Percentiles rank a stretch among this genome's conserved stretches.
phyloP scores from a whole-genome alignment of 2,329 filamentous ascomycete genomes.

The Clonostachys chloroleuca region DNA sequence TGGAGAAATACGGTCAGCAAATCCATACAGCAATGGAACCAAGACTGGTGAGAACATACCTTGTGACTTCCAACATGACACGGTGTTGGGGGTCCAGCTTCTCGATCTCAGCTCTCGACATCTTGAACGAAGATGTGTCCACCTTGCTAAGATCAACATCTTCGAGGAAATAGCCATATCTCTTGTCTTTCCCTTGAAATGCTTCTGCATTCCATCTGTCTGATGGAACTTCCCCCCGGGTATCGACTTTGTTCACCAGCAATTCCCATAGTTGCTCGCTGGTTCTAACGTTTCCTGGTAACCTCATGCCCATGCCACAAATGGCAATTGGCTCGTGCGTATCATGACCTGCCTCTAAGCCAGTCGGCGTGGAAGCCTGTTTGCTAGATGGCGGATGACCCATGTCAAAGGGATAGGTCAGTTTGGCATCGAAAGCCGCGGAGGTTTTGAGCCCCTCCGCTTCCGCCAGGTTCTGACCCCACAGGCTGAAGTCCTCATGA shows the following conservation, averaged over 20 bases:
- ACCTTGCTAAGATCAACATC: slow-evolving; percentile 24
- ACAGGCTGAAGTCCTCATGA: too few species aligned
- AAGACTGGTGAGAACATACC: too few species aligned
- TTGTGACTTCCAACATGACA: slow-evolving; percentile 8
- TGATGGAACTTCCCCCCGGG: slow-evolving; percentile 4
- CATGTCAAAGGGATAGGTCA: too few species aligned
- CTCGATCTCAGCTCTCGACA: slow-evolving; percentile 15
- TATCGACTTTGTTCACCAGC: slow-evolving; percentile 9
- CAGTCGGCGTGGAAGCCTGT: too few species aligned
- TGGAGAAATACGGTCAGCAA: too few species aligned
- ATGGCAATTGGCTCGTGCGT: slow-evolving; percentile 20
- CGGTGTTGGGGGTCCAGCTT: not conserved
- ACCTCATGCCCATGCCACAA: slow-evolving; percentile 32
- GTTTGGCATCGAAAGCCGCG: too few species aligned
- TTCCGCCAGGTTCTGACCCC: too few species aligned
- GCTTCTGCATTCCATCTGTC: slow-evolving; percentile 7
- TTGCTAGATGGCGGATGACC: too few species aligned
- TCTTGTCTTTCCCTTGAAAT: slow-evolving; percentile 15
- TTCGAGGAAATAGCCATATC: slow-evolving; percentile 24
- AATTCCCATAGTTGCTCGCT: slow-evolving; percentile 32
- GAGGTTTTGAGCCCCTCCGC: too few species aligned
- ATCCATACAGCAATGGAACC: too few species aligned
- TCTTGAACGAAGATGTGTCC: slow-evolving; percentile 30
- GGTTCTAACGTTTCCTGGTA: slow-evolving; percentile 28
- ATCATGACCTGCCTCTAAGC: too few species aligned